Base-by-base conservation (phyloP, 2,329 filamentous ascomycete genomes). In the Stromatinia cepivora region DNA sequence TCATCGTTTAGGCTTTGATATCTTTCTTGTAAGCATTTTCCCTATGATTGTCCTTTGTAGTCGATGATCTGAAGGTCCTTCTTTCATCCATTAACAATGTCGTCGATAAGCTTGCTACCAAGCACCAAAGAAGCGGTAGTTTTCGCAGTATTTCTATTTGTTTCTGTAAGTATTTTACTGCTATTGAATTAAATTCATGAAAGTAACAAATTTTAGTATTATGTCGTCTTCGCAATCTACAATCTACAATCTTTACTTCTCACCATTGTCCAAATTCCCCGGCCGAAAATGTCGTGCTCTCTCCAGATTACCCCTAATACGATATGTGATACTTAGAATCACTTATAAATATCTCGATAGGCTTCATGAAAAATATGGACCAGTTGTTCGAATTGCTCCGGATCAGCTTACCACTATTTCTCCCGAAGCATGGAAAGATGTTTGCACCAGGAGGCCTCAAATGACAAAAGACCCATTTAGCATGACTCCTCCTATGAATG, bases 211-310 rank as follows among this genome's bases (percentile, higher is more conserved):
- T 22, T 28, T 17, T 13, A 67, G 53, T 42, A 67, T 31, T 59
- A 36, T 48, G 20, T 57, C 39, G 17, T 36, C 20, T 58, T 36
- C 34, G 31, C 65, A 48, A n/a, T 70, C 48, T 73, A 74, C 65
- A 48, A n/a, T 70, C 48, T 73, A 74, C 36, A 65, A 70, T 34
- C 22, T 72, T 1, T 70, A 57, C 31, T 74, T 75, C 48, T 77
- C 80, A 53, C 79, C 77, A 4, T 71, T 77, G 1, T 72, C 75
- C 10, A 75, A 75, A 28, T 79, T 75, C 62, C 77, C 75, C 0
- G 78, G 79, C 1, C 79, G 79, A 4, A 73, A 70, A 28, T 50
- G 59, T 20, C 69, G 66, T 28, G 71, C 75, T 15, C 57, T 71
- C 2, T 71, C 67, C 11, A 57, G 67, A 20, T 28, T 72, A 4